Conservation (phyloP, 257 asterid species). For the Fraxinus cuspidata region DNA sequence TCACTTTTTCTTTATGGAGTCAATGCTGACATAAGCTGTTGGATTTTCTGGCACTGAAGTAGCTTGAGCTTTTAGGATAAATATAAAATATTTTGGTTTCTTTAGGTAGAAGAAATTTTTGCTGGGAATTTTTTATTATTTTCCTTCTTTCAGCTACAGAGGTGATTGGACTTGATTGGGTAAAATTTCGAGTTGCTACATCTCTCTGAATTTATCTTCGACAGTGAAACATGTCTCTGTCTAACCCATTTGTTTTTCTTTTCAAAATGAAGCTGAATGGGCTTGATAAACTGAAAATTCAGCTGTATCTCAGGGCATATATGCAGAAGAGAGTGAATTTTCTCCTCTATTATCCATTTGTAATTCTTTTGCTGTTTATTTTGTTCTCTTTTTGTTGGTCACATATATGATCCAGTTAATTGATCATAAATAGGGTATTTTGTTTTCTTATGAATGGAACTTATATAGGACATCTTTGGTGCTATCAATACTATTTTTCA, state of each 20-base stretch:
- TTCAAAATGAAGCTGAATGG: neutral
- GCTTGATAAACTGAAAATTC: neutral
- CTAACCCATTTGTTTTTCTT: neutral
- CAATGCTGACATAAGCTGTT: neutral
- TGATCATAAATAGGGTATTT: neutral
- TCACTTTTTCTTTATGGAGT: neutral
- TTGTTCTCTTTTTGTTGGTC: neutral
- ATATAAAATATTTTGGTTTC: neutral
- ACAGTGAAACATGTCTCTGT: neutral
- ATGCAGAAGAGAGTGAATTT: neutral
- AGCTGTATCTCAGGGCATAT: slow-evolving; percentile 3
- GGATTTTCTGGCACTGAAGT: neutral
- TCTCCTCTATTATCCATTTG: neutral
- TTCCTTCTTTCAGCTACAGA: neutral
- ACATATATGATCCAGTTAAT: slow-evolving; percentile 3
- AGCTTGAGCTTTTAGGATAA: neutral
- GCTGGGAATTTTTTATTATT: neutral
- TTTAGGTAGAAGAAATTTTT: neutral
- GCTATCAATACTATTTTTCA: slow-evolving; percentile 34
- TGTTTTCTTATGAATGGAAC: slow-evolving; percentile 13
- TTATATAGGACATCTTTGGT: slow-evolving; percentile 21
- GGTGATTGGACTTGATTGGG: neutral
- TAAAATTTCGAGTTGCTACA: neutral
- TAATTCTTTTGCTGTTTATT: neutral
- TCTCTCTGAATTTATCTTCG: neutral